Evolutionary conservation across 176 grass and related monocot species (phyloP).

Genomic region (Carex kokanica): DNA sequence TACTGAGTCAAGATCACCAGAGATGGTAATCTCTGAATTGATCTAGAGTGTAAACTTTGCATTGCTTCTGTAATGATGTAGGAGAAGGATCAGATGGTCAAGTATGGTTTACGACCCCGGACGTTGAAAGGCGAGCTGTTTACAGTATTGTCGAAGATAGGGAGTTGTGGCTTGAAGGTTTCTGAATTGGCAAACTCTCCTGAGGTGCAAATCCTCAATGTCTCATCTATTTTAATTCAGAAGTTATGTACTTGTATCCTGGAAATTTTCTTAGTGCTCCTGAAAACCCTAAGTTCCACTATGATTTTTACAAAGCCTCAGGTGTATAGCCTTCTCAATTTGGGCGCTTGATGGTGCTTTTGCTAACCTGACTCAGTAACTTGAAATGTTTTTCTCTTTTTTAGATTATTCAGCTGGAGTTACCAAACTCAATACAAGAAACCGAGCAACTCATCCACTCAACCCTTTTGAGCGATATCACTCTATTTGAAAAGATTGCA

Average conservation of each 20-base stretch:
- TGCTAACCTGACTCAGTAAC: not conserved
- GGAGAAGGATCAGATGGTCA: conserved; percentile 94
- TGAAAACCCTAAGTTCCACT: not conserved
- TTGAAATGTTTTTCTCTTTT: conserved; percentile 33
- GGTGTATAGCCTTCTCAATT: conserved; percentile 6
- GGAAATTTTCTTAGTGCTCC: not conserved
- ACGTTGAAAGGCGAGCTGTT: conserved; percentile 95
- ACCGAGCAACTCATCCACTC: conserved; percentile 60
- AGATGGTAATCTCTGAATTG: not conserved
- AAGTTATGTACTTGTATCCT: conserved; percentile 5
- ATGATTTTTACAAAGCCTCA: conserved; percentile 21
- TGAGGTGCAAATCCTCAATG: conserved; percentile 44
- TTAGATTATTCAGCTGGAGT: conserved; percentile 67
- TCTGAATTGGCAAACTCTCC: conserved; percentile 60
- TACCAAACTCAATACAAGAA: conserved; percentile 42
- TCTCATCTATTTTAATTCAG: conserved; percentile 19
- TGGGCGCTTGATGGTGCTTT: not conserved
- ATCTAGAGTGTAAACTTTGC: not conserved
- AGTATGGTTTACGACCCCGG: conserved; percentile 67
- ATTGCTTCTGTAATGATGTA: conserved; percentile 22
- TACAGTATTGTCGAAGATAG: conserved; percentile 77
- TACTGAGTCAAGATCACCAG: not conserved
- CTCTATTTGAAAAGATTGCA: conserved; percentile 94
- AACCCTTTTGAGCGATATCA: conserved; percentile 97
- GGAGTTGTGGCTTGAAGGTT: conserved; percentile 68